Evolutionary conservation across 495 filamentous ascomycete species (phyloP).

Genomic region (Penicillium herquei): DNA sequence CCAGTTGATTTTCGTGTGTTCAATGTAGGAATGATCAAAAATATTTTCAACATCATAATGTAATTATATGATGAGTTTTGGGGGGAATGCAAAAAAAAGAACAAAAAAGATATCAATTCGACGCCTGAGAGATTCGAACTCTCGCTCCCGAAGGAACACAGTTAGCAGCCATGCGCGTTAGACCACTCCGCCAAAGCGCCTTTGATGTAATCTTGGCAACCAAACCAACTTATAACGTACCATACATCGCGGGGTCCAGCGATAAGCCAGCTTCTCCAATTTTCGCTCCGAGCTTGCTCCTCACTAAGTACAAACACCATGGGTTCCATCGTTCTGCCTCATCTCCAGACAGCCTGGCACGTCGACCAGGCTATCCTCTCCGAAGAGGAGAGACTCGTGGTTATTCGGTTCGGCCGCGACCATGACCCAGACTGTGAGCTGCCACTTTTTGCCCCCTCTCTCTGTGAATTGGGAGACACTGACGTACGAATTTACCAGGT

Average conservation of each 20-base stretch:
- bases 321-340: constrained; percentile 92
- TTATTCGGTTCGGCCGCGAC: constrained; percentile 88
- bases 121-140: too few relatives aligned
- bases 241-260: constrained; percentile 16
- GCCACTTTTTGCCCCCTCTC: neutral
- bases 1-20: too few relatives aligned
- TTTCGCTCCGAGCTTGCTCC: constrained; percentile 5
- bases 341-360: constrained; percentile 91
- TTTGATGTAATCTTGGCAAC: too few relatives aligned
- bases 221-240: too few relatives aligned
- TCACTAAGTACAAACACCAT: constrained; percentile 42
- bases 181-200: too few relatives aligned
- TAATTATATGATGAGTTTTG: too few relatives aligned
- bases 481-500: constrained; percentile 36
- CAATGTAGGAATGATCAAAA: too few relatives aligned
- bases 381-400: constrained; percentile 94
- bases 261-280: constrained; percentile 21
- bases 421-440: constrained; percentile 59
- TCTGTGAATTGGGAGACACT: constrained; percentile 4
- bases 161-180: too few relatives aligned
- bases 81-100: too few relatives aligned
- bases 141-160: too few relatives aligned
- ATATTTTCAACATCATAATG: too few relatives aligned
- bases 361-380: constrained; percentile 91
- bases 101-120: too few relatives aligned